These are phyloP conservation scores for Thalassiosira ordinaria DNA, from an alignment of 352 stramenopile species.

Conservation along the genomic window DNA sequence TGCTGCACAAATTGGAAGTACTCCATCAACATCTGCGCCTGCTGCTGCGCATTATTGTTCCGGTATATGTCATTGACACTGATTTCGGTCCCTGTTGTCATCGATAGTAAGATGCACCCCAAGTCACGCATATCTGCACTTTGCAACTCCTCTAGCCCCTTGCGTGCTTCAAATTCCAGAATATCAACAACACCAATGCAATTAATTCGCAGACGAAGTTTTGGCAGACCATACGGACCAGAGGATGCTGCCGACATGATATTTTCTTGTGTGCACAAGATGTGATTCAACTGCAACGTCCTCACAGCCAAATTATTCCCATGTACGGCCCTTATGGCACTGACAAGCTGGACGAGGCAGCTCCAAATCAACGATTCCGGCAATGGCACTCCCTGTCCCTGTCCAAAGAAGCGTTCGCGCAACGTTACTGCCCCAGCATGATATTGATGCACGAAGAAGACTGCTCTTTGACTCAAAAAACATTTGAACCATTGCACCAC, in stretches of 20 bases:
- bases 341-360: conserved; percentile 85
- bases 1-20: conserved; percentile 61
- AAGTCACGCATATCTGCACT: conserved; percentile 85
- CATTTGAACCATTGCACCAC: conserved; percentile 84
- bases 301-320: conserved; percentile 80
- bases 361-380: conserved; percentile 87
- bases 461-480: conserved; percentile 87
- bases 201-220: conserved; percentile 86
- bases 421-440: conserved; percentile 83
- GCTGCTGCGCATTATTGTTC: conserved; percentile 50
- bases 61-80: conserved; percentile 51
- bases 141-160: conserved; percentile 85
- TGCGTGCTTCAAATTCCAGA: conserved; percentile 88
- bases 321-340: conserved; percentile 81
- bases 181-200: conserved; percentile 88
- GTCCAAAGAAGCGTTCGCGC: conserved; percentile 63
- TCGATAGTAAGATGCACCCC: conserved; percentile 77
- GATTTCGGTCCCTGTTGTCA: conserved; percentile 79
- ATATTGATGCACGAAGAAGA: conserved; percentile 90
- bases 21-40: conserved; percentile 38
- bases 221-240: conserved; percentile 33
- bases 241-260: conserved; percentile 23
- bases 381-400: conserved; percentile 42
- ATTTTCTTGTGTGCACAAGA: conserved; percentile 82
- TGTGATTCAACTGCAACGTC: conserved; percentile 83